Evolutionary conservation across 2,329 filamentous ascomycete species (phyloP), one percentile per base, ranked within the genome.

Genomic region (Stagonosporopsis rhizophila): DNA sequence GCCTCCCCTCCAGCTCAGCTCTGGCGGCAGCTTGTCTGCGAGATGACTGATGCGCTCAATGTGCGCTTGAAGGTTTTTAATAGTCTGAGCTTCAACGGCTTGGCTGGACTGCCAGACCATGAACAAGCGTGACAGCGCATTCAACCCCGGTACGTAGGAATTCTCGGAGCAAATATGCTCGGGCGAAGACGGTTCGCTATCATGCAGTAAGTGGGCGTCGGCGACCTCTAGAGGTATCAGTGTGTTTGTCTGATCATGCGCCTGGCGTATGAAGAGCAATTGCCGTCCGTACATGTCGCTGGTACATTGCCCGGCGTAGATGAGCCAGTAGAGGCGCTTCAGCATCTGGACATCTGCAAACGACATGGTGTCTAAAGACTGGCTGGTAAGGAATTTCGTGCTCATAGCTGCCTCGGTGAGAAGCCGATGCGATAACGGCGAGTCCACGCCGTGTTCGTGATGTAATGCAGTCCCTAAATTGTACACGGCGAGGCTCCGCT

Each of bases 91-190:
- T 12, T 48, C 17, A 12, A 51, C 56, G 6, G 62, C 50, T 52
- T 65, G 64, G 40, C 64, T 67, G 7, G 62, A 60, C n/a, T 65
- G 62, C 64, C 64, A 67, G 17, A 65, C 46, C 32, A 61, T 41
- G 40, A 65, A 67, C 19, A 67, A 38, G 17, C 59, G 44, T 4
- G 64, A 58, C 11, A 67, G 59, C n/a, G 56, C 62, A 27, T 65
- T 63, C 17, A 67, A 40, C 4, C 62, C 64, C 14, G 60, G 54
- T n/a, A 67, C 42, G 32, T 65, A 67, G 6, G 60, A 61, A 14
- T 44, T 19, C 11, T 25, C 8, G 7, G 28, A 20, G 4, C 39
- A 46, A 2, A 34, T 32, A 14, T 38, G 45, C 30, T 50, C 32
- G 11, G 49, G 27, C 9, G 49, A 40, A 25, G 42, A 35, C 20